Base-by-base conservation (phyloP, 768 basidiomycete species). In the Pholiota microspora region DNA sequence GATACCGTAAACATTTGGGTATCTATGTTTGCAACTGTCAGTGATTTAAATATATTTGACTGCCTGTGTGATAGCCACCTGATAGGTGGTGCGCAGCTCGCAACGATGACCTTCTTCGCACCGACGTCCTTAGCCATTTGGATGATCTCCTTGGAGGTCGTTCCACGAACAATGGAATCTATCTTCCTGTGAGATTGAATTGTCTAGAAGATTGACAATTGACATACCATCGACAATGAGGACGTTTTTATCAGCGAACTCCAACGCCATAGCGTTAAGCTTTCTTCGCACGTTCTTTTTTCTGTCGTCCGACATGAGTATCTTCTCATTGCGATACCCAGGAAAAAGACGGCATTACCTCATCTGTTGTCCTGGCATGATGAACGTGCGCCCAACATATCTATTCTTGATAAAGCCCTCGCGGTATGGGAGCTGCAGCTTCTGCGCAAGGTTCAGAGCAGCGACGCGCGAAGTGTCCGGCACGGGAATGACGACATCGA, bases 121-220 rank as follows among this genome's bases (percentile, higher is more conserved):
- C 97, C 97, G 13, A 97, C 97, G 64, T 99, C 97, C 67, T 95
- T 95, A 16, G 96, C 97, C 95, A 99, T 98, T 68, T 98, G 95
- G 23, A 99, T 83, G 58, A 99, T 99, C 69, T 99, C 97, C 67
- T 92, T 96, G 12, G 96, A 98, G 0, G 97, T 99, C 0, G 97
- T 99, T 4, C 97, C 97, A 23, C 97, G 87, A 18, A 99, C 97
- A 61, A 99, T 99, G 0, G 97, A 98, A 71, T 99, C 96, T 97
- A 56, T 31, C 31, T 18, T 23, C 6, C 6, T 16, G 12, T 42
- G 16, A 42, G 45, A 23, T 58, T 12, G 60, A 50, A 4, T 21
- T 34, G 15, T 48, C 32, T 16, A 28, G 36, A 2, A 13, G 10
- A 31, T 13, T 16, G 27, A 15, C 27, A 7, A 34, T 21, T 50